These are phyloP conservation scores for Leccinellum luteum DNA, from an alignment of 768 basidiomycete genomes.

Conservation along the genomic window DNA sequence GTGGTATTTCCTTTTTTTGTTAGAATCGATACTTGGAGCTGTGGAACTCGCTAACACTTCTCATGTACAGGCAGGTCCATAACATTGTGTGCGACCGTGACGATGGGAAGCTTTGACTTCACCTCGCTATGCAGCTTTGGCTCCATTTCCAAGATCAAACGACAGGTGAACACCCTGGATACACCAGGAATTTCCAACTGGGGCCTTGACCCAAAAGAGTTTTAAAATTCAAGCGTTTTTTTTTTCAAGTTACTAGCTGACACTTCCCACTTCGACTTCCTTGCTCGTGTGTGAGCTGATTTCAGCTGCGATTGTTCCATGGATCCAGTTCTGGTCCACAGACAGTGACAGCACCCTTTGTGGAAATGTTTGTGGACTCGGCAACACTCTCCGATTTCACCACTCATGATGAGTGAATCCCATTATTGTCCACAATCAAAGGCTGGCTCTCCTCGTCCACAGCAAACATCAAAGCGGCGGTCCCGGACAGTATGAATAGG, in stretches of 20 bases:
- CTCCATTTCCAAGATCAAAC: neutral
- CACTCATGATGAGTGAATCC: neutral
- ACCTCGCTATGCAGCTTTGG: neutral
- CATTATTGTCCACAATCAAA: conserved; percentile 11
- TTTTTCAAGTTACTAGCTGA: neutral
- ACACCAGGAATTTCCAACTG: neutral
- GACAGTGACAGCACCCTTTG: neutral
- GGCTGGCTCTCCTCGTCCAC: neutral
- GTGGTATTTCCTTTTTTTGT: neutral
- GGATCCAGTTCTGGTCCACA: conserved; percentile 3
- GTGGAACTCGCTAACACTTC: neutral
- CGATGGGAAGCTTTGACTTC: neutral
- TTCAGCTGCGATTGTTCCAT: neutral
- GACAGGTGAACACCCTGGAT: neutral
- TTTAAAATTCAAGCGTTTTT: neutral
- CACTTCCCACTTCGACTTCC: neutral
- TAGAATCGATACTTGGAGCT: neutral
- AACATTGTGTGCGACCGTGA: no score
- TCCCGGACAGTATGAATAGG: conserved; percentile 13
- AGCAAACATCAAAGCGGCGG: conserved; percentile 10
- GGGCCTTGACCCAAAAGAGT: neutral
- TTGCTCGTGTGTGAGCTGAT: neutral
- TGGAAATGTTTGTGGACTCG: conserved; percentile 2
- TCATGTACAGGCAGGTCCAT: neutral
- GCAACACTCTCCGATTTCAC: neutral